Base-by-base conservation (phyloP, 139 green algal genomes). In the Coccomyxa sp. region DNA sequence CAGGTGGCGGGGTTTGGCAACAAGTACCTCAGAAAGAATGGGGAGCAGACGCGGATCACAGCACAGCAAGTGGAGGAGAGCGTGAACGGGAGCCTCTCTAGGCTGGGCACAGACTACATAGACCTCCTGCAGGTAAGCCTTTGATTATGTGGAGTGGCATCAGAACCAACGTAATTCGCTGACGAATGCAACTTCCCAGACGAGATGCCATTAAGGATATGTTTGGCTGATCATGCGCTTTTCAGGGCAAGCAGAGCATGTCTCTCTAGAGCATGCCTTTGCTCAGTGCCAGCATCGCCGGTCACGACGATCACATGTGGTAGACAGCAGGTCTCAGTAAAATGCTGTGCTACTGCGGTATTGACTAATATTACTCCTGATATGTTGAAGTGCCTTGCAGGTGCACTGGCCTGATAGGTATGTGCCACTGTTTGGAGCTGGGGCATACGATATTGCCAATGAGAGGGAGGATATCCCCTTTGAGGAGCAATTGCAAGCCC, bases 51-150 rank as follows among this genome's bases (percentile, higher is more conserved):
- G 3, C 82, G 89, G 41, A 77, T 96, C 18, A 83, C 86, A 14
- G 71, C 64, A 0, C 81, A 86, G 22, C 91, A 95, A 70, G 94
- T 98, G 10, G 40, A 86, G 74, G 83, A 92, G 78, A 88, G 79
- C 44, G 88, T 96, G 50, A 83, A 97, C 50, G 77, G 75, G 29
- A 91, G 79, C 71, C 86, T 98, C 54, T 22, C 81, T 74, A 80
- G 94, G 14, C 82, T 97, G 38, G 69, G 81, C 27, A 93, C 89
- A 0, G 94, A 98, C 79, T 82, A 98, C 79, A 83, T 98, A 29
- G 95, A 98, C 82, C 79, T 98, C 64, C 86, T 98, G 36, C 94
- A 98, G 86, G 78, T 93, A 38, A 39, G n/a, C n/a, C n/a, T n/a
- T n/a, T n/a, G n/a, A n/a, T n/a, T n/a, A n/a, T n/a, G n/a, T n/a